Base-by-base conservation (phyloP, 2,329 filamentous ascomycete species). In the Aureobasidium sp. region DNA sequence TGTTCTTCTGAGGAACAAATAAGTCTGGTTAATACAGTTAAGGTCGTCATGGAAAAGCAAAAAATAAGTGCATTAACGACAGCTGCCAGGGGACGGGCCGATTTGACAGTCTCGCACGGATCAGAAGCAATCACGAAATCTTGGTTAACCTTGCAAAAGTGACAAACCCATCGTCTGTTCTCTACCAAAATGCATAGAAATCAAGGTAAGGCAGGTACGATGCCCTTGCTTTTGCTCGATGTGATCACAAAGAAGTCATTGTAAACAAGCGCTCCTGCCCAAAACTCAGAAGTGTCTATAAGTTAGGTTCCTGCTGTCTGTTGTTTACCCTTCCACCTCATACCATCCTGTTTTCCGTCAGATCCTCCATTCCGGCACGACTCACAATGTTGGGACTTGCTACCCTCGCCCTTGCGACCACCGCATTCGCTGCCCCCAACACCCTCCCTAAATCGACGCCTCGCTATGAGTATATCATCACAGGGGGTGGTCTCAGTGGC, bases 401-500 rank as follows among this genome's bases (percentile, higher is more conserved):
- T 34, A 32, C 52, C 6, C 37, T 55, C 37, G 52, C 37, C 13
- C 52, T 55, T 13, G 52, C n/a, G 16, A 32, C 52, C 8, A 55
- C 52, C 16, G 52, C 52, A 10, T 25, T 55, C 21, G 52, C 37
- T 34, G 13, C 44, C 10, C 52, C 52, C 8, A 55, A 44, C 16
- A 25, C 37, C 8, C 27, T 42, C 16, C 36, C 37, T 37, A 42
- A 30, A 16, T 42, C 34, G 4, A 42, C 25, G 5, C 21, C 50
- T 30, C 50, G 52, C 9, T 64, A 65, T 76, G 73, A 77, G 44
- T 73, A 71, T 61, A 73, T 78, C 5, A 66, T 77, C n/a, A 68
- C 76, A 2, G 75, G 74, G 3, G 74, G 72, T 5, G 75, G 74
- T 8, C 67, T 74, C 0, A 67, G 70, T 1, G 74, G 74, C 16